Evolutionary conservation across 202 grass and related monocot genomes (phyloP).

Genomic region (Zizania palustris): DNA sequence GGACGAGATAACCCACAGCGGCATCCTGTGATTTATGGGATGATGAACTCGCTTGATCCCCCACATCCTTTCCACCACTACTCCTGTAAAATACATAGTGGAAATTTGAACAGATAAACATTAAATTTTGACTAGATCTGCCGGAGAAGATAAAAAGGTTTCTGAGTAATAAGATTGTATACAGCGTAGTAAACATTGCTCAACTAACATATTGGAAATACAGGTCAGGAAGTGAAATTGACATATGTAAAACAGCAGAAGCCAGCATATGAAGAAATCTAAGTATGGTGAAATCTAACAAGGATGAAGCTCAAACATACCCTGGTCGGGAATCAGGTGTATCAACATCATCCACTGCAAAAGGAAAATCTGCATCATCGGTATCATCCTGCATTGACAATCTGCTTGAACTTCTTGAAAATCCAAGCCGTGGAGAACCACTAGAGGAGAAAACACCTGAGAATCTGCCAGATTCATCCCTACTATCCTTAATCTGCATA

Average conservation of each 20-base stretch:
- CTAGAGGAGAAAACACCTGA: conserved; percentile 71
- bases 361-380: conserved; percentile 86
- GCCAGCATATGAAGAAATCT: conserved; percentile 1
- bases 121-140: conserved; percentile 8
- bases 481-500: conserved; percentile 67
- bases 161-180: not conserved
- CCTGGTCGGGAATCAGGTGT: conserved; percentile 78
- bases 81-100: conserved; percentile 60
- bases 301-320: conserved; percentile 49
- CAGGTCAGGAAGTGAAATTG: not conserved
- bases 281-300: not conserved
- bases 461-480: conserved; percentile 96
- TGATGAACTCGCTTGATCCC: conserved; percentile 52
- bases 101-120: not conserved
- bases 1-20: conserved; percentile 80
- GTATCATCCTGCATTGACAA: conserved; percentile 77
- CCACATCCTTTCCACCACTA: conserved; percentile 63
- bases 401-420: conserved; percentile 94
- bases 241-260: conserved; percentile 12
- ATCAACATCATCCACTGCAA: conserved; percentile 98
- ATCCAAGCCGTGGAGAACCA: conserved; percentile 68
- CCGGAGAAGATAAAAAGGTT: not conserved
- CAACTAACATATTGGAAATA: conserved; percentile 2
- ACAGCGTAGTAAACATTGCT: conserved; percentile 13
- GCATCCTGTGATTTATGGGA: conserved; percentile 93